These are phyloP conservation scores for Phytopythium oedochilum DNA, from an alignment of 352 stramenopile species.

Conservation along the genomic window DNA sequence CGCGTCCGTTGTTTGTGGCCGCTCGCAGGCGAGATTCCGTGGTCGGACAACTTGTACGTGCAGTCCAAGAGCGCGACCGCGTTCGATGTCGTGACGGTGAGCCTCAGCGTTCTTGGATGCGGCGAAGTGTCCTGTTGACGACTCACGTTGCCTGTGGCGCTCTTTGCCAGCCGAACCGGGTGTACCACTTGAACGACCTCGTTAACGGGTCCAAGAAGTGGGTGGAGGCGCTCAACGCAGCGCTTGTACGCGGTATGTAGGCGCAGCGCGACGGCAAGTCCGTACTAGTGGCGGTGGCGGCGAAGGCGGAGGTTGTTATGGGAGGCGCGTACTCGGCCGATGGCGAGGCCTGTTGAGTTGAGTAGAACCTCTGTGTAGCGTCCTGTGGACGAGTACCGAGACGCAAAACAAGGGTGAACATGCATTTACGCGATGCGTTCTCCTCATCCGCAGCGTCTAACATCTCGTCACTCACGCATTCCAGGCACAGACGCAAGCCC, in stretches of 20 bases:
- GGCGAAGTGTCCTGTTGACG: not conserved
- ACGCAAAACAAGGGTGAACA: slow-evolving; percentile 10
- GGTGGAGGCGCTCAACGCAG: slow-evolving; percentile 85
- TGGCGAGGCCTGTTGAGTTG: slow-evolving; percentile 22
- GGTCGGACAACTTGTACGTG: slow-evolving; percentile 82
- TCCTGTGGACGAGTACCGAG: slow-evolving; percentile 9
- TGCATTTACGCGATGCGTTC: too few relatives aligned
- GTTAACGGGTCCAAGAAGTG: slow-evolving; percentile 89
- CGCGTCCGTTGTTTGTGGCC: not conserved
- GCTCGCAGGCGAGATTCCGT: slow-evolving; percentile 66
- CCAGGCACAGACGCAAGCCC: too few relatives aligned
- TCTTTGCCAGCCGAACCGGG: slow-evolving; percentile 70
- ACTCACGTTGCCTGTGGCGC: not conserved
- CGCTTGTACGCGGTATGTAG: slow-evolving; percentile 65
- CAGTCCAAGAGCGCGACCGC: slow-evolving; percentile 79
- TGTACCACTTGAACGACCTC: slow-evolving; percentile 86
- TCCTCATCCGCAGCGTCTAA: too few relatives aligned
- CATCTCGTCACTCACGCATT: too few relatives aligned
- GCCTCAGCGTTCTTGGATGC: too few relatives aligned
- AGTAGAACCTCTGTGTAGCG: slow-evolving; percentile 23
- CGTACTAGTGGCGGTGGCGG: slow-evolving; percentile 11
- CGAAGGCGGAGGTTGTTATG: slow-evolving; percentile 1
- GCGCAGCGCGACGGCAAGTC: slow-evolving; percentile 10
- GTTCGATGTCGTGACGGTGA: slow-evolving; percentile 85
- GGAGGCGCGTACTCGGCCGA: not conserved